A percentile compares a stretch with the other conserved stretches of the same genome.
Conservation (phyloP, 257 asterid genomes). For the Leonotis leonurus region DNA sequence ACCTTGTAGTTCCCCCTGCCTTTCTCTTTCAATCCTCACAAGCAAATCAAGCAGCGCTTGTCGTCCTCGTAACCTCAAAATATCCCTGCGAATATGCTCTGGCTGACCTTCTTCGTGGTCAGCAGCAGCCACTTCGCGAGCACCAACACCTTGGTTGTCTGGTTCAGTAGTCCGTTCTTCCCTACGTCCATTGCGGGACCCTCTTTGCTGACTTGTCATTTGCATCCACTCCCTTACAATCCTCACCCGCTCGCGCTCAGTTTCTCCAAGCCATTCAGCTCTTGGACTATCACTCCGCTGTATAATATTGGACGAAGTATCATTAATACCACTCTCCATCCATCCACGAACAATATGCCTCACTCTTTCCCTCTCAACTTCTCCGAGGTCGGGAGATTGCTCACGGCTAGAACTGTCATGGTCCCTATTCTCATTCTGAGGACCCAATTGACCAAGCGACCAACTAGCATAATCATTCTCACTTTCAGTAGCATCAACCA, state of each 20-base stretch:
- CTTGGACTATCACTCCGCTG: conserved; percentile 62
- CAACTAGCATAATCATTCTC: conserved; percentile 65
- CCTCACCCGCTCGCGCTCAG: conserved; percentile 94
- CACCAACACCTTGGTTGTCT: conserved; percentile 41
- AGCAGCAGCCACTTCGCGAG: conserved; percentile 40
- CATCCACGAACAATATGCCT: conserved; percentile 95
- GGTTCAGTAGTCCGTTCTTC: conserved; percentile 37
- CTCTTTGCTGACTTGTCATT: conserved; percentile 88
- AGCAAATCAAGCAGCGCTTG: conserved; percentile 86
- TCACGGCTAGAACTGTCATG: conserved; percentile 68
- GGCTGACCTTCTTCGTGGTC: conserved; percentile 69
- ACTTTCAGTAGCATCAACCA: conserved; percentile 53
- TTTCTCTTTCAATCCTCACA: conserved; percentile 71
- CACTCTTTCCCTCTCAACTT: conserved; percentile 87
- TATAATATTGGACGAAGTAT: conserved; percentile 48
- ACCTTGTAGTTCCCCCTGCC: conserved; percentile 79
- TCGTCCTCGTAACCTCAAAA: conserved; percentile 80
- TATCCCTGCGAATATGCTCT: conserved; percentile 71
- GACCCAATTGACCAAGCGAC: conserved; percentile 48
- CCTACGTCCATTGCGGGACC: conserved; percentile 46
- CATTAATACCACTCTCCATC: conserved; percentile 88
- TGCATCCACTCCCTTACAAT: conserved; percentile 95
- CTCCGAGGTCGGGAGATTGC: conserved; percentile 88
- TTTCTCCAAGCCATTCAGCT: conserved; percentile 91
- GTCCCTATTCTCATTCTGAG: conserved; percentile 45